A percentile compares a stretch with the other conserved stretches of the same genome.
Evolutionary conservation across 345 rosid genomes (phyloP).

Genomic region (Dipteronia dyeriana): DNA sequence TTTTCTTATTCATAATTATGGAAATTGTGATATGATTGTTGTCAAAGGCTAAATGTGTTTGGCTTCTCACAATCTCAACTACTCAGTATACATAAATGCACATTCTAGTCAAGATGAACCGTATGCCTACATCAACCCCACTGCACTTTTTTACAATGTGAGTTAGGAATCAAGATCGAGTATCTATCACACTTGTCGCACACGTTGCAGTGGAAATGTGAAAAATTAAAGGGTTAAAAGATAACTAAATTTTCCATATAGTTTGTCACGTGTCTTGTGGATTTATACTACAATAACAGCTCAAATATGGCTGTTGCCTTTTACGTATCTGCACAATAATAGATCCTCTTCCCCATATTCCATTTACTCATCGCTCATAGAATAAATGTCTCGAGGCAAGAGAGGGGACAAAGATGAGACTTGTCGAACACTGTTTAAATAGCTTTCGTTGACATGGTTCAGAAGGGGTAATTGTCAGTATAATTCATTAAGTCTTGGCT

Average conservation of each 20-base stretch:
- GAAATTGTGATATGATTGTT: neutral
- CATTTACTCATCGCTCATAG: neutral
- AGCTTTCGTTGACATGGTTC: neutral
- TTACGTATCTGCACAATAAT: neutral
- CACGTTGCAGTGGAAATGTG: neutral
- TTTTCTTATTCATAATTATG: neutral
- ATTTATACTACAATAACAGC: neutral
- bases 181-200: neutral
- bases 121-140: neutral
- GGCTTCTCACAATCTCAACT: neutral
- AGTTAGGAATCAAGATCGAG: neutral
- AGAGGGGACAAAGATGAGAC: conserved; percentile 1
- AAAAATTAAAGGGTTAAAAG: neutral
- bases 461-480: neutral
- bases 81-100: neutral
- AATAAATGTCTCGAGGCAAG: neutral
- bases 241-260: neutral
- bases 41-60: neutral
- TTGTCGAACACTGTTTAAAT: neutral
- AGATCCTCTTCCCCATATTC: neutral
- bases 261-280: neutral
- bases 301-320: neutral
- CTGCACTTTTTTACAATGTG: neutral
- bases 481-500: neutral
- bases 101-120: neutral